These are phyloP conservation scores for Shiraia bambusicola DNA, from an alignment of 2,329 filamentous ascomycete genomes.

Conservation along the genomic window DNA sequence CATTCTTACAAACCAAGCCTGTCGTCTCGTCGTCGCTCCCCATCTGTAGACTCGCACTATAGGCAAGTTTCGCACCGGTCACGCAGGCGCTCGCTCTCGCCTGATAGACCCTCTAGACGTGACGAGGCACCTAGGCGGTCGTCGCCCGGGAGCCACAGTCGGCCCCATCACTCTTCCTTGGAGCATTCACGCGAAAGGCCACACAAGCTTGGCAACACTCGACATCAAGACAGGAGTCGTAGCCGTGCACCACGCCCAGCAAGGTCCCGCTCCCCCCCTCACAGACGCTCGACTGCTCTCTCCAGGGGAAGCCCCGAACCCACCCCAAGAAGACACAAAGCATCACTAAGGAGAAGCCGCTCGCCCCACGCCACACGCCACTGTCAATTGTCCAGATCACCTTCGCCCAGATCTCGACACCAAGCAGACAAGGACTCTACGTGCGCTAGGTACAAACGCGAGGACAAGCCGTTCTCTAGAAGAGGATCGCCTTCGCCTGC, in stretches of 20 bases:
- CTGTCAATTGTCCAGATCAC: slow-evolving; percentile 35
- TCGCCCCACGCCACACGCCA: slow-evolving; percentile 28
- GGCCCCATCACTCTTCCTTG: slow-evolving; percentile 26
- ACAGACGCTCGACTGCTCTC: slow-evolving; percentile 28
- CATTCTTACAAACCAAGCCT: slow-evolving; percentile 38
- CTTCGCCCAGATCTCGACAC: slow-evolving; percentile 18
- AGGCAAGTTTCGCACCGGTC: slow-evolving; percentile 31
- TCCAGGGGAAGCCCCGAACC: slow-evolving; percentile 10
- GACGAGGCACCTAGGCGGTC: slow-evolving; percentile 29
- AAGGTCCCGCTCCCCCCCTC: slow-evolving; percentile 37
- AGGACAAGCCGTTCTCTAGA: slow-evolving; percentile 21
- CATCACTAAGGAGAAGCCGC: slow-evolving; percentile 22
- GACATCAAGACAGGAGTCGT: slow-evolving; percentile 27
- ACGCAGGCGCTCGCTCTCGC: slow-evolving; percentile 36
- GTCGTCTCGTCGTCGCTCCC: slow-evolving; percentile 44
- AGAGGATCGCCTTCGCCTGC: slow-evolving; percentile 30
- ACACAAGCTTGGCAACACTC: slow-evolving; percentile 17
- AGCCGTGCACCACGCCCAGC: slow-evolving; percentile 27
- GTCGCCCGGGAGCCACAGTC: slow-evolving; percentile 34
- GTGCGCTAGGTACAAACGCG: slow-evolving; percentile 11
- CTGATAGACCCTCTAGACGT: slow-evolving; percentile 33
- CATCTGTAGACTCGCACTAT: slow-evolving; percentile 45
- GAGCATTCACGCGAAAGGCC: slow-evolving; percentile 22
- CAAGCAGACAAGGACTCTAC: slow-evolving; percentile 21
- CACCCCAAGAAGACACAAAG: slow-evolving; percentile 5